Evolutionary conservation across 75 land plant genomes (phyloP), one percentile per base, ranked within the genome.

Genomic region (Selaginella moellendorffii): DNA sequence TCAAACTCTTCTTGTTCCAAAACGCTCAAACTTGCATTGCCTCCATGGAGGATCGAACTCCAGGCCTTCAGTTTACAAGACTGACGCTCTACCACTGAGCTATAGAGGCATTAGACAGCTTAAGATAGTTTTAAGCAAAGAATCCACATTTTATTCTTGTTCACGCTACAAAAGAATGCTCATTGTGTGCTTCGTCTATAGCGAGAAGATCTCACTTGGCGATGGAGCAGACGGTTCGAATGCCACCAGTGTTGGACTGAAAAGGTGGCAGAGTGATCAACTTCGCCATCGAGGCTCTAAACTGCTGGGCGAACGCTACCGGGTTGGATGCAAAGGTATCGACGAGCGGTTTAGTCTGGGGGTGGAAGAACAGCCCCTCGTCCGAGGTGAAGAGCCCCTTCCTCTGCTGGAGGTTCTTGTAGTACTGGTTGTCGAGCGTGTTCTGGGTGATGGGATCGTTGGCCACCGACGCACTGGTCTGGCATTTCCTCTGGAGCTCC

Each of bases 371-470:
- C 26, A 84, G 75, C 1, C 26, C 54, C 1, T 75, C 70, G 69
- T 83, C 86, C 5, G 90, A 83, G 8, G 56, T 52, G 0, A 86
- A 26, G 2, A 81, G 74, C 0, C 68, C 84, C 59, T 76, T 76
- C 23, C 83, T 79, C 17, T 21, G 9, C 36, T 64, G 62, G 24
- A 86, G 65, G 52, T 83, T 80, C 5, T 59, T 18, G 19, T 78
- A 59, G 53, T 78, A 74, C 36, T 67, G 54, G 27, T 68, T 63
- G 67, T 83, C 90, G 31, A 86, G 76, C n/a, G 24, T 24, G 8
- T 31, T 19, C 9, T 54, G 76, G 24, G 71, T 81, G 0, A 63
- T 75, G 0, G 36, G 76, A 31, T 86, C 90, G 14, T 36, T 36
- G 14, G 46, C 10, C 5, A 14, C 46, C 5, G 10, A 5, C 5